Evolutionary conservation across 139 green algal species (phyloP).

Genomic region (Edaphochlamys debaryana): DNA sequence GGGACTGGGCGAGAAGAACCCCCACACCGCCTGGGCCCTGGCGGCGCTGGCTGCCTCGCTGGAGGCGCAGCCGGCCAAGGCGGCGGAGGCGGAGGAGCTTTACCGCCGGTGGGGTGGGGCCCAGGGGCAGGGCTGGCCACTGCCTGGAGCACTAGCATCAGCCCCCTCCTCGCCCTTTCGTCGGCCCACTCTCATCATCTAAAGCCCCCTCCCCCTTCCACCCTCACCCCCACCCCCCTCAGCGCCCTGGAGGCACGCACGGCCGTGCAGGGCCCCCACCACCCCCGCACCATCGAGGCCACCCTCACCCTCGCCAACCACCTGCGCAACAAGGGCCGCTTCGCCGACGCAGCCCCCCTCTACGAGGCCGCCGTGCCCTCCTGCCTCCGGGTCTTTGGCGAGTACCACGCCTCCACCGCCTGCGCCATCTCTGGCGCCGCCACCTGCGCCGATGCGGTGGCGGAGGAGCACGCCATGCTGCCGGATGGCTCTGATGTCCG

Average conservation of each 20-base stretch:
- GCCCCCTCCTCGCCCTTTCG: background rate
- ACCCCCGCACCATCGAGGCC: slow-evolving; percentile 34
- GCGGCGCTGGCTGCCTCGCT: slow-evolving; percentile 7
- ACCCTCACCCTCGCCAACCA: slow-evolving; percentile 11
- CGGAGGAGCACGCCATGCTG: background rate
- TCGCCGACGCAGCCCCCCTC: slow-evolving; percentile 1
- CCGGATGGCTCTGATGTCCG: background rate
- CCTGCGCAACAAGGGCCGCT: background rate
- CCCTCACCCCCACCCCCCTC: too few relatives aligned
- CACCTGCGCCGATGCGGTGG: slow-evolving; percentile 15
- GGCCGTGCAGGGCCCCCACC: slow-evolving; percentile 3
- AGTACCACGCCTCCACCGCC: slow-evolving; percentile 33
- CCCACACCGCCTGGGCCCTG: slow-evolving; percentile 34
- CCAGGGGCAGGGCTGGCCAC: too few relatives aligned
- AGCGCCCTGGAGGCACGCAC: background rate
- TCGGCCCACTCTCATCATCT: background rate
- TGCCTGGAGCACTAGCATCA: too few relatives aligned
- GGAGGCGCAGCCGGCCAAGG: slow-evolving; percentile 35
- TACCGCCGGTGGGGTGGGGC: slow-evolving; percentile 29
- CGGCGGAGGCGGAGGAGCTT: slow-evolving; percentile 16
- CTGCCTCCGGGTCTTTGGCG: slow-evolving; percentile 13
- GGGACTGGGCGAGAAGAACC: slow-evolving; percentile 25
- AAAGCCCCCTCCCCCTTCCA: too few relatives aligned
- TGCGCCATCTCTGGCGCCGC: background rate
- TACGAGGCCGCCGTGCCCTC: slow-evolving; percentile 6